These are phyloP conservation scores for Naganishia sp. DNA, from an alignment of 1,284 basidiomycete species.

Conservation along the genomic window DNA sequence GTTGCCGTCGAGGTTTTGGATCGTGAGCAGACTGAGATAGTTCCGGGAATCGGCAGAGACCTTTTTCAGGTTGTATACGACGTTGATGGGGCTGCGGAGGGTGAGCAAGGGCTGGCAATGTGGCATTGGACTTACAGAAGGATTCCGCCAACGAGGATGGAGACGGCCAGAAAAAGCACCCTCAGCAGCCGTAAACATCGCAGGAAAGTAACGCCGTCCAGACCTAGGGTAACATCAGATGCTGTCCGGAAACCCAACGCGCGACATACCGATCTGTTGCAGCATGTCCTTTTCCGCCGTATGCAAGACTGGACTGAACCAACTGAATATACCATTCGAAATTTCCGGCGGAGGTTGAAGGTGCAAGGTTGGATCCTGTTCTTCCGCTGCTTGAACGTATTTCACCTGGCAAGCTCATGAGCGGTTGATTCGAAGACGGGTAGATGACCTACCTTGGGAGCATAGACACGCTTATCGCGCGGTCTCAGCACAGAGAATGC, in stretches of 20 bases:
- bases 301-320: slow-evolving; percentile 82
- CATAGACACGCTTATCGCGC: slow-evolving; percentile 59
- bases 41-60: slow-evolving; percentile 58
- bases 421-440: too few species aligned
- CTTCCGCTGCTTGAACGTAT: slow-evolving; percentile 32
- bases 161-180: slow-evolving; percentile 56
- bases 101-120: neutral
- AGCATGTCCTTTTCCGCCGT: slow-evolving; percentile 85
- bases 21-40: slow-evolving; percentile 71
- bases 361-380: slow-evolving; percentile 24
- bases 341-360: slow-evolving; percentile 58
- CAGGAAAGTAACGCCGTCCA: slow-evolving; percentile 90
- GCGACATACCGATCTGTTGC: slow-evolving; percentile 68
- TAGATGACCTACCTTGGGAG: slow-evolving; percentile 55
- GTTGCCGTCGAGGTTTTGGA: slow-evolving; percentile 68
- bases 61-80: slow-evolving; percentile 67
- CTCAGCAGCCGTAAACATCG: slow-evolving; percentile 87
- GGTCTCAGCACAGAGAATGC: slow-evolving; percentile 76
- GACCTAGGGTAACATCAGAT: slow-evolving; percentile 51
- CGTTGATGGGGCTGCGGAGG: slow-evolving; percentile 45
- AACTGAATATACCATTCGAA: slow-evolving; percentile 77
- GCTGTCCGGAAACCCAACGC: neutral
- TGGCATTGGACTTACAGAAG: slow-evolving; percentile 28
- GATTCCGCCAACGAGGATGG: slow-evolving; percentile 30
- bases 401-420: slow-evolving; percentile 25